phyloP scores from a whole-genome alignment of 441 rosid genomes.

The Raphanus hybrid region DNA sequence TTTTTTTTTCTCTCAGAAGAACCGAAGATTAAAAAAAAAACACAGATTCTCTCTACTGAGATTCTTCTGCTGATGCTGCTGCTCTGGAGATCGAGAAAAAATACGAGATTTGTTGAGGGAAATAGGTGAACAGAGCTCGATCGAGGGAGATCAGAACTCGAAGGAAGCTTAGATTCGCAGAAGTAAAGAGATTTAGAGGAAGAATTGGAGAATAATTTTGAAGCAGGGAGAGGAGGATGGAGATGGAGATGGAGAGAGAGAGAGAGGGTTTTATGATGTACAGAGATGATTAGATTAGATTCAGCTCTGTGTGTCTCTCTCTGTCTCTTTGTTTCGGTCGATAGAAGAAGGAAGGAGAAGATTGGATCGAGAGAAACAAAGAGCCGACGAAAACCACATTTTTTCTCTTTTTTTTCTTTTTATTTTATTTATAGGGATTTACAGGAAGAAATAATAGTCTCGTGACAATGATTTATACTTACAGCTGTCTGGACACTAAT shows the following conservation, averaged over 20 bases:
- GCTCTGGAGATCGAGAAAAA: not conserved
- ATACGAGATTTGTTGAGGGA: not conserved
- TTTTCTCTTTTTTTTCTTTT: not conserved
- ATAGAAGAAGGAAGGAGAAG: constrained; percentile 27
- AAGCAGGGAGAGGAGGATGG: not conserved
- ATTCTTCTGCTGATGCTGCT: constrained; percentile 22
- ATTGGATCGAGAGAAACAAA: constrained; percentile 41
- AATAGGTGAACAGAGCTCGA: not conserved
- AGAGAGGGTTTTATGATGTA: constrained; percentile 2
- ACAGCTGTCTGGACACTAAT: constrained; percentile 37
- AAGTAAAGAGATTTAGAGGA: not conserved
- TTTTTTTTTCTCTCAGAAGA: no score
- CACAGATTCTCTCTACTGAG: not conserved
- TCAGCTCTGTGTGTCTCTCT: constrained; percentile 28
- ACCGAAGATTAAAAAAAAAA: no score
- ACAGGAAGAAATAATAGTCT: not conserved
- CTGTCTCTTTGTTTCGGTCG: constrained; percentile 13
- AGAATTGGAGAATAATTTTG: constrained; percentile 1
- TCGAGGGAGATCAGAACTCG: constrained; percentile 18
- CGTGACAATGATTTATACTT: constrained; percentile 38
- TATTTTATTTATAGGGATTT: not conserved
- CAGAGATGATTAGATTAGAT: constrained; percentile 2
- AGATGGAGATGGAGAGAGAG: not conserved
- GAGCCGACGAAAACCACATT: constrained; percentile 35
- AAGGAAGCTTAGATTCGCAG: constrained; percentile 23